phyloP scores from a whole-genome alignment of 2,329 filamentous ascomycete genomes.

The Aspergillus pseudonomiae region DNA sequence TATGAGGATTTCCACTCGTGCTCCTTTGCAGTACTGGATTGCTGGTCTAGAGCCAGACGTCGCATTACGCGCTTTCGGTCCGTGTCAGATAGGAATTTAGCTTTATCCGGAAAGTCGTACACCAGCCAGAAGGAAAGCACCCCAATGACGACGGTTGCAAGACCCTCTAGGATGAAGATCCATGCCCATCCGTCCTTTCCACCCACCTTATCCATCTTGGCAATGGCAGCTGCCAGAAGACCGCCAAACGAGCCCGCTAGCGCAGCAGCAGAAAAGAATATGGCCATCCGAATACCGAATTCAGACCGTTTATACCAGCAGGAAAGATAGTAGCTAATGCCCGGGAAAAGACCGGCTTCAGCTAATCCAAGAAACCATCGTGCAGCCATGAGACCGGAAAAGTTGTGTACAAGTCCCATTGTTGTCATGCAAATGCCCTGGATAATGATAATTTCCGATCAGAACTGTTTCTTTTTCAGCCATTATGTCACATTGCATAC shows the following conservation, averaged over 20 bases:
- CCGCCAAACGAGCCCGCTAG: constrained; percentile 18
- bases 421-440: constrained; percentile 39
- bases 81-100: constrained; percentile 13
- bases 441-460: not conserved
- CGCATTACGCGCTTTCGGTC: constrained; percentile 11
- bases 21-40: constrained; percentile 74
- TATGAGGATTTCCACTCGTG: constrained; percentile 69
- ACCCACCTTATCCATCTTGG: constrained; percentile 8
- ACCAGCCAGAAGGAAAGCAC: constrained; percentile 13
- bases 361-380: constrained; percentile 54
- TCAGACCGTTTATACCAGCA: constrained; percentile 18
- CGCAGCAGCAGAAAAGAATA: constrained; percentile 19
- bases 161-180: constrained; percentile 20
- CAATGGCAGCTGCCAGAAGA: constrained; percentile 15
- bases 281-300: constrained; percentile 19
- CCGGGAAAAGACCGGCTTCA: constrained; percentile 35
- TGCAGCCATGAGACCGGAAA: constrained; percentile 53
- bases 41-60: constrained; percentile 45
- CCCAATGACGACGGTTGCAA: constrained; percentile 13
- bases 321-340: constrained; percentile 12
- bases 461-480: not conserved
- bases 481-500: constrained; percentile 13
- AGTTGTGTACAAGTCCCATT: constrained; percentile 58
- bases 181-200: constrained; percentile 10
- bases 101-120: constrained; percentile 19